A percentile compares a stretch with the other conserved stretches of the same genome.
phyloP scores from a whole-genome alignment of 2,329 filamentous ascomycete species.

The Nannizziopsis arthrosporioides region DNA sequence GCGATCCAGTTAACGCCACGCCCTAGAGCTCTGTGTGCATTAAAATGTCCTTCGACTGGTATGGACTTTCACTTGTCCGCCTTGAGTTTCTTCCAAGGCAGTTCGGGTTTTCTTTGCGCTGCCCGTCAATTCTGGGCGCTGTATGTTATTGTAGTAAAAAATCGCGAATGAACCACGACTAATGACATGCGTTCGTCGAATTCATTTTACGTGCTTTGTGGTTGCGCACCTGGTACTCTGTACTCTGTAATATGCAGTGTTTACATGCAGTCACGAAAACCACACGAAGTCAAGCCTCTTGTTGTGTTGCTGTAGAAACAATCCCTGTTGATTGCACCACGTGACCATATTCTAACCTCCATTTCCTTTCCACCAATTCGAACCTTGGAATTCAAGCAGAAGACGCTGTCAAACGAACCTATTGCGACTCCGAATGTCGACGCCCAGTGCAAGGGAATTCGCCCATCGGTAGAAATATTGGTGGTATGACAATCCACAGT shows the following conservation, averaged over 20 bases:
- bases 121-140: too few relatives aligned
- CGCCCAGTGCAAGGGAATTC: slow-evolving; percentile 5
- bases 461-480: slow-evolving; percentile 9
- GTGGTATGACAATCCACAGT: slow-evolving; percentile 22
- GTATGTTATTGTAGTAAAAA: too few relatives aligned
- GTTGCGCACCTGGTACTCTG: too few relatives aligned
- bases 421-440: background rate
- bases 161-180: too few relatives aligned
- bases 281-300: background rate
- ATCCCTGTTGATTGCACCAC: slow-evolving; percentile 12
- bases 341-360: slow-evolving; percentile 5
- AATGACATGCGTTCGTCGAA: too few relatives aligned
- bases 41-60: background rate
- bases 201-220: too few relatives aligned
- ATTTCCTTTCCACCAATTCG: background rate
- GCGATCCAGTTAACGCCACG: background rate
- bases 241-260: too few relatives aligned
- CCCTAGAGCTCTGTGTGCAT: background rate
- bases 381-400: background rate
- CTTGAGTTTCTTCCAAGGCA: background rate
- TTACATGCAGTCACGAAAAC: too few relatives aligned
- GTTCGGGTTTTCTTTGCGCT: background rate
- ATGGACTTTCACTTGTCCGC: background rate
- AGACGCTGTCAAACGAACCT: too few relatives aligned
- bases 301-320: slow-evolving; percentile 14